phyloP scores from a whole-genome alignment of 2,329 filamentous ascomycete genomes.

The Trichophyton simii region DNA sequence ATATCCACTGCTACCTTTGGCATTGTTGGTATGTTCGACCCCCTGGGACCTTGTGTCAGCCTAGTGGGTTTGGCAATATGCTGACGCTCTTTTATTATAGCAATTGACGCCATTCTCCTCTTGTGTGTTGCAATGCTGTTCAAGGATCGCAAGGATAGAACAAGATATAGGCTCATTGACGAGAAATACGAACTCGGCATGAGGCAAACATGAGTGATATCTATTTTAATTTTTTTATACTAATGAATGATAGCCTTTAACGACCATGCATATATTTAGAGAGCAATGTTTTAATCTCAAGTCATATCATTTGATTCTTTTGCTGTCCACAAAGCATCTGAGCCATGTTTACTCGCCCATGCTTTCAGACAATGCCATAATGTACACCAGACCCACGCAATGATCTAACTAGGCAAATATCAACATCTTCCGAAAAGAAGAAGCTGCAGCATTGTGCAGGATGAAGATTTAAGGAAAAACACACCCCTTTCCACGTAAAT shows the following conservation, averaged over 20 bases:
- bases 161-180: constrained; percentile 67
- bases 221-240: background rate
- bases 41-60: too few relatives aligned
- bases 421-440: background rate
- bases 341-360: background rate
- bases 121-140: constrained; percentile 61
- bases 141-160: constrained; percentile 68
- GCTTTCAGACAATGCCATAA: background rate
- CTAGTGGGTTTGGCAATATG: background rate
- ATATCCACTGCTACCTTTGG: constrained; percentile 73
- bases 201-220: background rate
- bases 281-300: background rate
- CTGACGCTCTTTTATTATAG: constrained; percentile 20
- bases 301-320: background rate
- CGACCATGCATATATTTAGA: background rate
- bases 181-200: constrained; percentile 48
- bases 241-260: background rate
- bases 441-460: background rate
- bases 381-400: background rate
- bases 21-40: constrained; percentile 48
- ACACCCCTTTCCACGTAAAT: constrained; percentile 1
- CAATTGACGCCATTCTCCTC: constrained; percentile 54
- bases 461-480: background rate
- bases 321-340: background rate
- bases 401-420: background rate